phyloP scores from a whole-genome alignment of 75 land plant genomes.

The Cryptomeria japonica region DNA sequence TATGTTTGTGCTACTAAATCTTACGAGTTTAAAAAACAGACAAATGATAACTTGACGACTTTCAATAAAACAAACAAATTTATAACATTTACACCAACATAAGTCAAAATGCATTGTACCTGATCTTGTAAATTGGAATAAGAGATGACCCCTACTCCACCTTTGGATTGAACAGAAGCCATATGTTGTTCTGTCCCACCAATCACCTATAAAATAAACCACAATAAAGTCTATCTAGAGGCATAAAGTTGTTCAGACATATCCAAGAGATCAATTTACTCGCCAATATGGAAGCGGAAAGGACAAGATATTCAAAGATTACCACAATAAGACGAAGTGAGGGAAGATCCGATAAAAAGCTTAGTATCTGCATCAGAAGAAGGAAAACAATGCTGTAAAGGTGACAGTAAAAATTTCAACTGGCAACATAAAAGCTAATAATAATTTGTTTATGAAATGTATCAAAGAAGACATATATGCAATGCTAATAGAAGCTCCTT shows the following conservation, averaged over 20 bases:
- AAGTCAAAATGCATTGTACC: constrained; percentile 25
- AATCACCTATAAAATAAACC: constrained; percentile 54
- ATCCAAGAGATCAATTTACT: background rate
- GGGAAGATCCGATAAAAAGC: constrained; percentile 77
- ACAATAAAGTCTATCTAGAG: constrained; percentile 6
- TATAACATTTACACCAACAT: background rate
- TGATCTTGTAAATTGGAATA: constrained; percentile 53
- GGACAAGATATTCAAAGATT: constrained; percentile 24
- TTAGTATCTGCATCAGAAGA: constrained; percentile 60
- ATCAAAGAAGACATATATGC: background rate
- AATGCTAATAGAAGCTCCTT: background rate
- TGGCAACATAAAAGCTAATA: background rate
- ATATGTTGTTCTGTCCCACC: constrained; percentile 71
- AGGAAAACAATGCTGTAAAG: background rate
- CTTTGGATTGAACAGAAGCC: constrained; percentile 57
- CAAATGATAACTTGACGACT: background rate
- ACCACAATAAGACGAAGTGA: constrained; percentile 88
- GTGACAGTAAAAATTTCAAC: background rate
- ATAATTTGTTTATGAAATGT: background rate
- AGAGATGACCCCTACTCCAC: constrained; percentile 58
- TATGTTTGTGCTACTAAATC: background rate
- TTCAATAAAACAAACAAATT: background rate
- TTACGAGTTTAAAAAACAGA: background rate
- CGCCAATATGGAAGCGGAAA: background rate
- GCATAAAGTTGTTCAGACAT: background rate